Percentiles rank a stretch among this genome's conserved stretches.
Evolutionary conservation across 352 stramenopile species (phyloP).

Genomic region (Blastocystis sp.): DNA sequence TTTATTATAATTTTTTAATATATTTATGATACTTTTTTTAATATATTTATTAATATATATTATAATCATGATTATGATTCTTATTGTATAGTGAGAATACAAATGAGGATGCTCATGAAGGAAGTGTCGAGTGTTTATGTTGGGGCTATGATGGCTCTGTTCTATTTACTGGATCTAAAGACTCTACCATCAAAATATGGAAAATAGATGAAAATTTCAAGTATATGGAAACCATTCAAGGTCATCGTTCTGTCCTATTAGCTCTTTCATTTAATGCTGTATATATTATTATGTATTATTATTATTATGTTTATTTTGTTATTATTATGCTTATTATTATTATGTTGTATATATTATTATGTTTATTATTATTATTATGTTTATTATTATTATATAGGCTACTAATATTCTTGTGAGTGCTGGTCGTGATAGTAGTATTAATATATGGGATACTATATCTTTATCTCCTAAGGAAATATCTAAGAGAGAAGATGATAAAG

Average conservation of each 20-base stretch:
- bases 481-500: slow-evolving; percentile 14
- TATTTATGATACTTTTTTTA: too few relatives aligned
- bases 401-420: slow-evolving; percentile 5
- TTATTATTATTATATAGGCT: neutral
- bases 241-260: too few relatives aligned
- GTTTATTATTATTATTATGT: slow-evolving; percentile 23
- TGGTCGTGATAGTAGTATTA: slow-evolving; percentile 24
- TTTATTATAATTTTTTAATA: too few relatives aligned
- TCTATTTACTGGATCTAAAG: slow-evolving; percentile 10
- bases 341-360: slow-evolving; percentile 8
- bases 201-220: slow-evolving; percentile 1
- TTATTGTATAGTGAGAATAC: slow-evolving; percentile 10
- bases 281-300: too few relatives aligned
- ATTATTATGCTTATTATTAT: neutral
- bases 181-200: slow-evolving; percentile 21
- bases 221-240: too few relatives aligned
- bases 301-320: too few relatives aligned
- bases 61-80: too few relatives aligned
- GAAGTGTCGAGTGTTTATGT: slow-evolving; percentile 8
- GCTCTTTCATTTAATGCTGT: too few relatives aligned
- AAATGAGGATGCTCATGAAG: neutral
- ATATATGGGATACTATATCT: neutral
- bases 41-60: too few relatives aligned
- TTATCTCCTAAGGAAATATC: slow-evolving; percentile 14
- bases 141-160: slow-evolving; percentile 28